These are phyloP conservation scores for Excoecaria agallocha DNA, from an alignment of 345 rosid genomes.

Conservation along the genomic window DNA sequence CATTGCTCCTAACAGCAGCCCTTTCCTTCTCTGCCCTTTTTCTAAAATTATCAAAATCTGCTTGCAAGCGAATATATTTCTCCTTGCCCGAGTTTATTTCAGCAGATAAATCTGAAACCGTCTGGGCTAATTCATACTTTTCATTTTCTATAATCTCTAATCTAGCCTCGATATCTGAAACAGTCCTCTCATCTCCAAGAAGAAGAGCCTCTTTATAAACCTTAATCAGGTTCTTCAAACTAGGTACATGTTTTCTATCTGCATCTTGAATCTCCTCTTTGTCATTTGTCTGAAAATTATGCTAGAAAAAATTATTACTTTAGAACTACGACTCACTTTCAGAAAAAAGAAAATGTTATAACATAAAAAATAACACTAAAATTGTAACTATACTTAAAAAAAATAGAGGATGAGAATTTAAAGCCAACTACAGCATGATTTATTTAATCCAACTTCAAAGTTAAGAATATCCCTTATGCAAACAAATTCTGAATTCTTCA, in stretches of 20 bases:
- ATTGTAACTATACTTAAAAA: background rate
- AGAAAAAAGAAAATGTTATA: background rate
- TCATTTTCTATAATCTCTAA: conserved; percentile 42
- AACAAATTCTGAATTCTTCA: background rate
- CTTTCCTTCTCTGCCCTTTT: conserved; percentile 67
- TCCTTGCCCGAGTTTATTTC: conserved; percentile 67
- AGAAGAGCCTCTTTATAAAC: conserved; percentile 57
- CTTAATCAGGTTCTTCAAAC: conserved; percentile 40
- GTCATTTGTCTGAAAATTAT: conserved; percentile 29
- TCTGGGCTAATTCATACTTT: conserved; percentile 40
- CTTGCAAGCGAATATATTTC: conserved; percentile 59
- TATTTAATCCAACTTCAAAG: background rate
- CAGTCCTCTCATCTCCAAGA: conserved; percentile 44
- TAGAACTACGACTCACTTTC: background rate
- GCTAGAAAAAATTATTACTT: background rate
- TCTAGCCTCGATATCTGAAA: conserved; percentile 48
- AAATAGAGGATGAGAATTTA: background rate
- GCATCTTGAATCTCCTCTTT: conserved; percentile 24
- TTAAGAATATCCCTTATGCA: background rate
- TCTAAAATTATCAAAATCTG: conserved; percentile 88
- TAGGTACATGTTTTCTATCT: conserved; percentile 12
- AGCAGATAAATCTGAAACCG: conserved; percentile 54
- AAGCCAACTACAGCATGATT: too few relatives aligned
- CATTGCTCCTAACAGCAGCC: conserved; percentile 45
- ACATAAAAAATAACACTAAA: background rate